phyloP scores from a whole-genome alignment of 176 grass and related monocot genomes.

The Areca catechu region DNA sequence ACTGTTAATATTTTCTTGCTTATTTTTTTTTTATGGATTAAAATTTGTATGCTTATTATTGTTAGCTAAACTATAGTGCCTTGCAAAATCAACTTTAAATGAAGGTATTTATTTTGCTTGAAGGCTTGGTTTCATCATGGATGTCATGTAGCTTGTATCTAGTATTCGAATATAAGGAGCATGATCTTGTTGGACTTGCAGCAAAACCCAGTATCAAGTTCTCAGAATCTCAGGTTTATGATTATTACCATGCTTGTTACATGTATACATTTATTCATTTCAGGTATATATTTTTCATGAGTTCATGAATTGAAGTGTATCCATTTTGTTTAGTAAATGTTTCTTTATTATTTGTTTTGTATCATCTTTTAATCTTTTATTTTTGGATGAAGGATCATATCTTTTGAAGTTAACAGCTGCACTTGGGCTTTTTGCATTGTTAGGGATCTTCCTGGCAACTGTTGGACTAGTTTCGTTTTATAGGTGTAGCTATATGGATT shows the following conservation, averaged over 20 bases:
- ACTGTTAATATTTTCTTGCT: too few species aligned
- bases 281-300: constrained; percentile 35
- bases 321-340: too few species aligned
- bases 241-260: constrained; percentile 62
- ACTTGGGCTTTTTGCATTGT: constrained; percentile 81
- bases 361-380: constrained; percentile 20
- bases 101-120: too few species aligned
- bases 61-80: too few species aligned
- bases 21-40: too few species aligned
- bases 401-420: constrained; percentile 35
- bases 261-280: constrained; percentile 71
- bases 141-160: constrained; percentile 92
- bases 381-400: constrained; percentile 50
- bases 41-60: too few species aligned
- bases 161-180: constrained; percentile 99
- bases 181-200: constrained; percentile 81
- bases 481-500: constrained; percentile 52
- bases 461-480: constrained; percentile 85
- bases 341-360: background rate
- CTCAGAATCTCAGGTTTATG: constrained; percentile 74
- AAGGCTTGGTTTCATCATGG: constrained; percentile 86
- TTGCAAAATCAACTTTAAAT: too few species aligned
- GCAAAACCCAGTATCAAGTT: constrained; percentile 86
- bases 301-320: too few species aligned
- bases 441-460: constrained; percentile 73